Conservation (phyloP, 164 flowering plant species). For the Houttuynia cordata region DNA sequence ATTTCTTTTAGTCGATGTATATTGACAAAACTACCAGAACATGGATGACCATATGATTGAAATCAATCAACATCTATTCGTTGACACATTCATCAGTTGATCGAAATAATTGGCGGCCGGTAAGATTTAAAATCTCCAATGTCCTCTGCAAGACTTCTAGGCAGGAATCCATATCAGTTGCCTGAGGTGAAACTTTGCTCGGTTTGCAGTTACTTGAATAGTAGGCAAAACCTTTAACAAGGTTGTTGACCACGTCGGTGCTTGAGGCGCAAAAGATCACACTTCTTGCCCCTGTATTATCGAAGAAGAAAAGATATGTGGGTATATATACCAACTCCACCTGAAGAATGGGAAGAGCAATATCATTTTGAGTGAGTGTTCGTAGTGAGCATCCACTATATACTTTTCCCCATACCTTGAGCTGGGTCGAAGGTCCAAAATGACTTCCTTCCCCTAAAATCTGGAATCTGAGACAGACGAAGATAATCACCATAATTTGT, state of each 20-base stretch:
- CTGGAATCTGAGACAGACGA: constrained; percentile 6
- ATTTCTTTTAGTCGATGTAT: background rate
- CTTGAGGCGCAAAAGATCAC: constrained; percentile 16
- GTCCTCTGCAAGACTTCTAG: constrained; percentile 16
- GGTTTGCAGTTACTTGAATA: constrained; percentile 19
- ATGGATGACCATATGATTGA: background rate
- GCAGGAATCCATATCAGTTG: constrained; percentile 10
- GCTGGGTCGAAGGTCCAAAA: constrained; percentile 14
- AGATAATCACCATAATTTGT: background rate
- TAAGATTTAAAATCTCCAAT: constrained; percentile 8
- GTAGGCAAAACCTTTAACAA: constrained; percentile 17
- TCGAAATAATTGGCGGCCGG: constrained; percentile 3
- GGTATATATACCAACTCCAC: background rate
- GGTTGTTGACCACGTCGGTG: constrained; percentile 1
- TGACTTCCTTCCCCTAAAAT: background rate
- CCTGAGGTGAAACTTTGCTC: constrained; percentile 11
- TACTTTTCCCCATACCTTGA: constrained; percentile 14
- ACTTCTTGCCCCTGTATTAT: constrained; percentile 15
- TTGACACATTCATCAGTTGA: background rate
- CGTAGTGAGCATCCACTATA: too few species aligned
- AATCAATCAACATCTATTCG: background rate
- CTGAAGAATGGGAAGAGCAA: background rate
- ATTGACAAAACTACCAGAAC: background rate
- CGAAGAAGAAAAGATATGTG: too few species aligned
- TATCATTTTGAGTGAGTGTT: background rate